phyloP scores from a whole-genome alignment of 2,329 filamentous ascomycete genomes.

The Colletotrichum sp. region DNA sequence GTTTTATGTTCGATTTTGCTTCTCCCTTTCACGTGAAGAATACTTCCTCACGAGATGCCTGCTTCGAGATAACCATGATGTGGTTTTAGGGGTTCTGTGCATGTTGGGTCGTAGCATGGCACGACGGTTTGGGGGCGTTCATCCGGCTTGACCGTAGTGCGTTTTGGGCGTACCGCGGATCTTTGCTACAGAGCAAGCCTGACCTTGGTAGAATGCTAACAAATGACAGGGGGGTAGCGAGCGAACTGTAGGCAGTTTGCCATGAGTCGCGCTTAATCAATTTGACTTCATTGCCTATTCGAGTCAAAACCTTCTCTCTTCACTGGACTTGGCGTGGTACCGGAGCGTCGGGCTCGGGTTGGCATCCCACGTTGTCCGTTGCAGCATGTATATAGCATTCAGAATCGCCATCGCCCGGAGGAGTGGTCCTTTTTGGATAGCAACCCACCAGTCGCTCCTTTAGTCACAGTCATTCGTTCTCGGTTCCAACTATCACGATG shows the following conservation, averaged over 20 bases:
- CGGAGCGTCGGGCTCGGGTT: neutral
- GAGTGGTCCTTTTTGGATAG: too few species aligned
- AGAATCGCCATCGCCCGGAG: neutral
- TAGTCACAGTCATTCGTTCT: neutral
- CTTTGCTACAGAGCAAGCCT: neutral
- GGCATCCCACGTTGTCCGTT: neutral
- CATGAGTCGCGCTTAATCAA: constrained; percentile 11
- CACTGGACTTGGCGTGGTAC: neutral
- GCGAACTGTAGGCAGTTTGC: neutral
- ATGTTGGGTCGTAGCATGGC: neutral
- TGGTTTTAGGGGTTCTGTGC: neutral
- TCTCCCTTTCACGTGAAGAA: neutral
- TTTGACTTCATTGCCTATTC: constrained; percentile 12
- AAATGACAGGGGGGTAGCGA: neutral
- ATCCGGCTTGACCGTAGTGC: neutral
- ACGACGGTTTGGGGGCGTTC: neutral
- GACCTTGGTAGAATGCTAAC: neutral
- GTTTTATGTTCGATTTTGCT: neutral
- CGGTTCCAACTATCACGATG: neutral
- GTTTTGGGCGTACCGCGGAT: neutral
- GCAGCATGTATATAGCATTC: constrained; percentile 8
- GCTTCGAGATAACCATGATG: neutral
- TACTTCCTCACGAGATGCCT: neutral
- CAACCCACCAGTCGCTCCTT: neutral
- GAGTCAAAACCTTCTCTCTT: neutral